Evolutionary conservation across 345 rosid species (phyloP), one percentile per base, ranked within the genome.

Genomic region (Triadica sebifera): DNA sequence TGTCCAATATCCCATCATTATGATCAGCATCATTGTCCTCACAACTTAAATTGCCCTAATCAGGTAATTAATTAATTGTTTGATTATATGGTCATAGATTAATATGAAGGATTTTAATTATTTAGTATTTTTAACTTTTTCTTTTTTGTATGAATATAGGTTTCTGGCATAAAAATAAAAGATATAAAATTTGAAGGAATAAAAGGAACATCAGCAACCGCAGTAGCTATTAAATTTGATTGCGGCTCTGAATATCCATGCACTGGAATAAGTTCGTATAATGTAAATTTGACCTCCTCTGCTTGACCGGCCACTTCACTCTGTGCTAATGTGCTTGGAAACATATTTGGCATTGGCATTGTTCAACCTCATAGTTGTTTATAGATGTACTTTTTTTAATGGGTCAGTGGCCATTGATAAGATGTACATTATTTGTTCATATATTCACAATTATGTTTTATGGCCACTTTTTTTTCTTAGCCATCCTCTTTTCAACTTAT

Each of bases 1-100:
- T 29, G 93, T 83, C 47, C 78, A 77, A 0, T 65, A 86, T 45
- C 93, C 91, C 12, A 86, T 86, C 15, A 71, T 87, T 17, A 84
- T 7, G 91, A 91, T 59, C 90, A 89, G 47, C 81, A 89, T 43
- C 87, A 87, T 67, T 91, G 93, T 62, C 92, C 92, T 43, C 81
- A 85, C 65, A 77, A 80, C 41, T 6, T 66, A 50, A 76, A 55
- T 55, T 89, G 93, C 45, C 92, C 92, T 13, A 37, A 16, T 50
- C 80, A 88, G 85, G 88, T 87, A n/a, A 70, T 13, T 29, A n/a
- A 8, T 6, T 16, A 0, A 7, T 11, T 29, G 34, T 1, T 29
- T 29, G 34, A n/a, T 29, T 29, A 29, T n/a, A n/a, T n/a, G n/a
- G n/a, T n/a, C n/a, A 29, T 34, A 24, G n/a, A 55, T 29, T 29